Conservation (phyloP, 192 early-diverging fungal species). For the Coemansia sp. region DNA sequence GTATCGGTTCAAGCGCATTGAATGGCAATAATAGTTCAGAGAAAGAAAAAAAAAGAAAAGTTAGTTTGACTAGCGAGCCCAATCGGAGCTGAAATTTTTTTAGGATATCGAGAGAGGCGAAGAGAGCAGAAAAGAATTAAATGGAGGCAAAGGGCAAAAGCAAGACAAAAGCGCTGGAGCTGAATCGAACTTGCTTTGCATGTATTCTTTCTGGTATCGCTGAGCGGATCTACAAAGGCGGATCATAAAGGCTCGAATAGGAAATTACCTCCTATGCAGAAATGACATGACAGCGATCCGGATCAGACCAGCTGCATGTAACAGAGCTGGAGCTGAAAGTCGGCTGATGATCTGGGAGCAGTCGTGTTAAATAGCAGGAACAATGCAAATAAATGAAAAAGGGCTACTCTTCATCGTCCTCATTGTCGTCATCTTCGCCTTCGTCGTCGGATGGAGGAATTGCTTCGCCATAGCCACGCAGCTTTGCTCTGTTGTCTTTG, state of each 20-base stretch:
- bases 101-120: not conserved
- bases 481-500: conserved; percentile 56
- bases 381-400: not conserved
- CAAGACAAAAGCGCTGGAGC: not conserved
- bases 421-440: conserved; percentile 57
- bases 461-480: conserved; percentile 58
- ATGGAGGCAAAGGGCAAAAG: not conserved
- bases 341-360: not conserved
- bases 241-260: not conserved
- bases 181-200: not conserved
- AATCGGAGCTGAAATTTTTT: too few relatives aligned
- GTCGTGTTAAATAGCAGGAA: not conserved
- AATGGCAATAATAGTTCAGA: not conserved
- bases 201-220: not conserved
- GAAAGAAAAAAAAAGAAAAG: not conserved
- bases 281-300: not conserved
- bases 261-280: not conserved
- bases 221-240: not conserved
- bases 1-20: not conserved
- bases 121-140: not conserved
- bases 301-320: not conserved
- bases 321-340: not conserved
- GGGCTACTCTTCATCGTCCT: conserved; percentile 21
- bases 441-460: conserved; percentile 62
- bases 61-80: too few relatives aligned